Evolutionary conservation across 345 rosid genomes (phyloP), one percentile per base, ranked within the genome.

Genomic region (Boechera retrofracta): DNA sequence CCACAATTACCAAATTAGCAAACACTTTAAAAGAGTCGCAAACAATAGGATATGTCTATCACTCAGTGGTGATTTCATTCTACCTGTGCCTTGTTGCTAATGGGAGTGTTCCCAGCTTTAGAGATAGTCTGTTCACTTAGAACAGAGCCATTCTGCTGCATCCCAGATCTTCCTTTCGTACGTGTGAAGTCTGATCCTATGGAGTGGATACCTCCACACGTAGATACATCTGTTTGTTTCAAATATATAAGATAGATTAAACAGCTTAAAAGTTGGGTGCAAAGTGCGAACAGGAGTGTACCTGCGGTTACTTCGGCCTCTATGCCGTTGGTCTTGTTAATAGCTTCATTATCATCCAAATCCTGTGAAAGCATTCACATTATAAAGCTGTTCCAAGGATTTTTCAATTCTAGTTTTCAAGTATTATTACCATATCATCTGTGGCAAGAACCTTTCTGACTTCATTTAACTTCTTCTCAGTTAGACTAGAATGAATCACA

Each of bases 121-220:
- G 94, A 85, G 69, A 79, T 71, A 32, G 86, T 85, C 80, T 87
- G 96, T 63, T 85, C 93, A 64, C 89, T 91, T 74, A 84, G 76
- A 49, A 79, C 64, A 0, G 96, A 88, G 65, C 78, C 82, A 57
- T 85, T 85, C 76, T 78, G 88, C 68, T 83, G 84, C 36, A 77
- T 68, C 58, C 82, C 87, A n/a, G 96, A 89, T 81, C 81, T 72
- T 47, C 85, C 83, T 84, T 69, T 91, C 70, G 81, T 95, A 80
- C 99, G 98, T 36, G 99, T 96, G 49, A 91, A 83, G 77, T 93
- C 98, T 32, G 99, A 96, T 54, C 99, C 99, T 49, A 96, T 76
- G 2, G 98, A 96, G 76, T 87, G 98, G 72, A 96, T 87, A 38
- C 42, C 87, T 31, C 98, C 99, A 45, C 91, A 91, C 4, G 98